Evolutionary conservation across 2,329 filamentous ascomycete species (phyloP).

Genomic region (Pestalotiopsis sp.): DNA sequence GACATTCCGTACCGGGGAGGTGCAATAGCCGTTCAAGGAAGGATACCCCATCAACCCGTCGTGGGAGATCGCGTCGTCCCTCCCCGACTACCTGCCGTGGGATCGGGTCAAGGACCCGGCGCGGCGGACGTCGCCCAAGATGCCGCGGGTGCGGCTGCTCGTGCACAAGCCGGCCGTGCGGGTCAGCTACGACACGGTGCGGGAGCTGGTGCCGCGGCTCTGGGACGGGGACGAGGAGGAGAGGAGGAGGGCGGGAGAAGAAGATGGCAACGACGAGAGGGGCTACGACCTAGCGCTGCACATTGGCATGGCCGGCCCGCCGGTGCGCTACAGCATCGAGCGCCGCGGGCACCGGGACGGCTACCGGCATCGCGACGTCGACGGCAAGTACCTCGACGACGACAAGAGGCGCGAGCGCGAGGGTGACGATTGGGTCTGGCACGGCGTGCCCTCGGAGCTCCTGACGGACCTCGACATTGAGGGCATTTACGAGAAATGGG

Average conservation of each 20-base stretch:
- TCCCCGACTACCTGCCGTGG: constrained; percentile 67
- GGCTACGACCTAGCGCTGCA: constrained; percentile 67
- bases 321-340: constrained; percentile 72
- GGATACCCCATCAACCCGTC: constrained; percentile 77
- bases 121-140: constrained; percentile 32
- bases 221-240: constrained; percentile 49
- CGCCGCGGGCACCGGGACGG: constrained; percentile 70
- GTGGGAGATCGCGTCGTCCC: constrained; percentile 72
- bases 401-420: constrained; percentile 39
- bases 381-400: constrained; percentile 61
- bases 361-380: constrained; percentile 73
- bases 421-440: constrained; percentile 55
- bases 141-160: constrained; percentile 61
- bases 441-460: constrained; percentile 58
- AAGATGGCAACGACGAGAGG: not conserved
- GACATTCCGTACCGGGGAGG: not conserved
- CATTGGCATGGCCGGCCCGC: constrained; percentile 76
- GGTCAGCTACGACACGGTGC: constrained; percentile 72
- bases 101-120: constrained; percentile 44
- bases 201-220: constrained; percentile 64
- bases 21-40: constrained; percentile 71
- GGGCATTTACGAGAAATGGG: constrained; percentile 62
- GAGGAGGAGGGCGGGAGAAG: constrained; percentile 19
- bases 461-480: constrained; percentile 59
- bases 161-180: constrained; percentile 69